Evolutionary conservation across 495 filamentous ascomycete genomes (phyloP).

Genomic region (Polyplosphaeria fusca): DNA sequence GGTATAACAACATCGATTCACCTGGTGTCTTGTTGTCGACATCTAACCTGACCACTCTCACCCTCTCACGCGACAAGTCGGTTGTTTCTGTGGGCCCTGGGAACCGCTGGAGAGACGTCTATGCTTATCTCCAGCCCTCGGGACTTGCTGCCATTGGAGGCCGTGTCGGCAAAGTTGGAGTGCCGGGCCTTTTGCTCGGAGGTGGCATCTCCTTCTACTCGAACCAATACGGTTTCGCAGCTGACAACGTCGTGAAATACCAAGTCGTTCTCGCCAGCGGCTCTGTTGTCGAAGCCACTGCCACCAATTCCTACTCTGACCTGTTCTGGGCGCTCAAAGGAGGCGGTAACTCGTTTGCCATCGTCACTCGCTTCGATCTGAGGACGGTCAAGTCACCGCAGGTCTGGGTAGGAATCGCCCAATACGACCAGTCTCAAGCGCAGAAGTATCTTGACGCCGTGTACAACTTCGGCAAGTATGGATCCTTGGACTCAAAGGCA

Average conservation of each 20-base stretch:
- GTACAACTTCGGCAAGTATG: neutral
- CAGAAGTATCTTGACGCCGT: neutral
- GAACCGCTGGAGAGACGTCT: slow-evolving; percentile 12
- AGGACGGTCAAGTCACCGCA: too few relatives aligned
- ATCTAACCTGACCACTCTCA: slow-evolving; percentile 45
- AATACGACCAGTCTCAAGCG: neutral
- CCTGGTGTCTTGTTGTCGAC: slow-evolving; percentile 57
- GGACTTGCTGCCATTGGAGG: slow-evolving; percentile 10
- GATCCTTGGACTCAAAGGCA: slow-evolving; percentile 1
- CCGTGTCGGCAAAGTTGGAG: slow-evolving; percentile 6
- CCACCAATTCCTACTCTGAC: neutral
- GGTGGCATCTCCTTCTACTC: slow-evolving; percentile 38
- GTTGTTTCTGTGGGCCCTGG: slow-evolving; percentile 5
- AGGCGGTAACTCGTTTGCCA: slow-evolving; percentile 3
- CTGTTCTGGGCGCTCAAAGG: slow-evolving; percentile 8
- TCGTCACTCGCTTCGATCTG: slow-evolving; percentile 9
- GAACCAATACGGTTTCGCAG: slow-evolving; percentile 49
- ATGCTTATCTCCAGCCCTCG: neutral
- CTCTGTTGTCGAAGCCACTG: neutral
- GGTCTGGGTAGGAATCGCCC: neutral
- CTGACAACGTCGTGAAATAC: slow-evolving; percentile 47
- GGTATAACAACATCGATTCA: slow-evolving; percentile 45
- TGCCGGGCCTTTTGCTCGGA: slow-evolving; percentile 11
- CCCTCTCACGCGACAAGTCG: slow-evolving; percentile 27
- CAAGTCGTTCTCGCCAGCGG: slow-evolving; percentile 12